Evolutionary conservation across 495 filamentous ascomycete species (phyloP).

Genomic region (Astrothelium subdiscretum): DNA sequence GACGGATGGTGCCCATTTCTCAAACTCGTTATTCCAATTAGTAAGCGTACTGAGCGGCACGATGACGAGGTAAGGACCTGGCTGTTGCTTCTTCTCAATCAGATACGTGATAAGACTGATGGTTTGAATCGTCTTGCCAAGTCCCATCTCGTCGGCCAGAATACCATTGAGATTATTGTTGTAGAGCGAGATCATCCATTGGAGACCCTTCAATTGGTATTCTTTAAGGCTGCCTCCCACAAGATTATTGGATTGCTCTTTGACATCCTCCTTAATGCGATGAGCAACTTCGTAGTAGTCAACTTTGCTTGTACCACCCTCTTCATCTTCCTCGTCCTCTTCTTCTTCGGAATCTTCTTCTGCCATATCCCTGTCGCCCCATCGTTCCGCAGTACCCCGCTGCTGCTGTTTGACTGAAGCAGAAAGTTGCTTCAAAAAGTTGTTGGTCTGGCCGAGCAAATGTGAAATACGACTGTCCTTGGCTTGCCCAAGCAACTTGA

Average conservation of each 20-base stretch:
- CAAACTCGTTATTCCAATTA: conserved; percentile 97
- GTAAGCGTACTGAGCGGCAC: conserved; percentile 93
- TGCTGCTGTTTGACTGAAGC: conserved; percentile 87
- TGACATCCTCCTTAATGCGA: conserved; percentile 84
- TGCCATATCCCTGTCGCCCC: conserved; percentile 50
- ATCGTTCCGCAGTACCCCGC: conserved; percentile 64
- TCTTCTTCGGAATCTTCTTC: conserved; percentile 39
- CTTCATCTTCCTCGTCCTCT: conserved; percentile 55
- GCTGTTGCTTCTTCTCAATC: conserved; percentile 88
- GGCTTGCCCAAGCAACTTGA: conserved; percentile 91
- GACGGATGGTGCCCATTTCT: conserved; percentile 93
- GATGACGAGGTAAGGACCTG: conserved; percentile 90
- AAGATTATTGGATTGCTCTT: conserved; percentile 66
- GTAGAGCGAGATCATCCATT: conserved; percentile 99
- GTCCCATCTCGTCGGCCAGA: conserved; percentile 97
- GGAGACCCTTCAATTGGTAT: conserved; percentile 93
- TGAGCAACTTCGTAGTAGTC: conserved; percentile 99
- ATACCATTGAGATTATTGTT: conserved; percentile 99
- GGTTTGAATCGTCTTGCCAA: conserved; percentile 98
- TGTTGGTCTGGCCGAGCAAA: conserved; percentile 88
- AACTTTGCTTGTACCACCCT: conserved; percentile 60
- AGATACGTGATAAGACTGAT: conserved; percentile 96
- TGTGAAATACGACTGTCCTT: conserved; percentile 99
- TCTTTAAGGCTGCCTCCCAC: conserved; percentile 90
- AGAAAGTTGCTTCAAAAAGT: conserved; percentile 90